Evolutionary conservation across 192 early-diverging fungal genomes (phyloP).

Genomic region (Umbelopsis ramanniana): DNA sequence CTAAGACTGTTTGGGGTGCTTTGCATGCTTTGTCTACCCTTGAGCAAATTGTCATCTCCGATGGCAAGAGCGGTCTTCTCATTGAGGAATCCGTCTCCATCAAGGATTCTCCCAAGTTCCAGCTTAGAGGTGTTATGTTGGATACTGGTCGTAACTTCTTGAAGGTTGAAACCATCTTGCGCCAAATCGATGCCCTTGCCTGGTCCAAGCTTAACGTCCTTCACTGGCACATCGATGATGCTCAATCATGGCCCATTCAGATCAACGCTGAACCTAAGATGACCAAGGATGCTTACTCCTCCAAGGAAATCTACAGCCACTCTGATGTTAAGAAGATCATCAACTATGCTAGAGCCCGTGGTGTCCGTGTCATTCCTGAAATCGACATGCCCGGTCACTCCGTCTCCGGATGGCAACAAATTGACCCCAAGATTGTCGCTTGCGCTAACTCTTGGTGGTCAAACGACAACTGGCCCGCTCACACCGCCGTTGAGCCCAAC

Average conservation of each 20-base stretch:
- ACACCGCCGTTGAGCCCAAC: constrained; percentile 67
- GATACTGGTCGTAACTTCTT: constrained; percentile 72
- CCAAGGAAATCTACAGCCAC: constrained; percentile 67
- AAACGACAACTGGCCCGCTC: constrained; percentile 49
- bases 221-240: constrained; percentile 76
- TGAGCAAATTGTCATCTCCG: constrained; percentile 60
- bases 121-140: constrained; percentile 64
- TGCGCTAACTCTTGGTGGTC: constrained; percentile 38
- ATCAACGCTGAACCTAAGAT: constrained; percentile 60
- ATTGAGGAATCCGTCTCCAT: constrained; percentile 60
- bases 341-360: constrained; percentile 66
- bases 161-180: constrained; percentile 54
- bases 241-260: constrained; percentile 67
- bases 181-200: constrained; percentile 70
- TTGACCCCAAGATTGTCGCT: constrained; percentile 44
- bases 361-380: constrained; percentile 84
- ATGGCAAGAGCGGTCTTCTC: constrained; percentile 45
- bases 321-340: constrained; percentile 67
- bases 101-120: constrained; percentile 57
- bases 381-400: constrained; percentile 86
- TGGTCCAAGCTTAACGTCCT: constrained; percentile 77
- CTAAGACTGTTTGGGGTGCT: constrained; percentile 67
- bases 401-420: constrained; percentile 29
- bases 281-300: constrained; percentile 66
- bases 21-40: constrained; percentile 69